A percentile compares a stretch with the other conserved stretches of the same genome.
Evolutionary conservation across 495 filamentous ascomycete genomes (phyloP).

Genomic region (Xylaria castorea): DNA sequence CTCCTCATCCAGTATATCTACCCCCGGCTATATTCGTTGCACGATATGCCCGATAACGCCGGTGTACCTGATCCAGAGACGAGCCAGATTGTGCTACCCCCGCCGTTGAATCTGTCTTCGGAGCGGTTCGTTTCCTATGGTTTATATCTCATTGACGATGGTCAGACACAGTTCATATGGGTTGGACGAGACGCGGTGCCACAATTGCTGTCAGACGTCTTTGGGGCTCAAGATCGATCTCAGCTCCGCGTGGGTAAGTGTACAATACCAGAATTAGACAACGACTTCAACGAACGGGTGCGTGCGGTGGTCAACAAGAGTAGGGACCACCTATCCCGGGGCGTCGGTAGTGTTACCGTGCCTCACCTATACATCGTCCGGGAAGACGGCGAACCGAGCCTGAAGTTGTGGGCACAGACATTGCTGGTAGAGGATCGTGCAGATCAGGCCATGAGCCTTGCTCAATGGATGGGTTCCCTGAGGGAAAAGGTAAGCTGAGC

Average conservation of each 20-base stretch:
- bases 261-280: conserved; percentile 82
- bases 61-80: conserved; percentile 84
- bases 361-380: conserved; percentile 93
- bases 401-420: conserved; percentile 96
- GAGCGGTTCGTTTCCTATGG: conserved; percentile 88
- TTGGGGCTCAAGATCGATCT: conserved; percentile 78
- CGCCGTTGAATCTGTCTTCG: conserved; percentile 83
- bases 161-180: conserved; percentile 98
- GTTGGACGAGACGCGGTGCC: conserved; percentile 91
- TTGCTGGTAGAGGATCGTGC: conserved; percentile 94
- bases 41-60: conserved; percentile 97
- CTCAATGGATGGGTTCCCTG: conserved; percentile 90
- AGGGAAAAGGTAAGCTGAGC: conserved; percentile 88
- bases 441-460: conserved; percentile 88
- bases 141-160: conserved; percentile 97
- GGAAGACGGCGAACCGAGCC: conserved; percentile 92
- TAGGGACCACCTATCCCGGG: conserved; percentile 79
- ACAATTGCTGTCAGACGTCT: conserved; percentile 87
- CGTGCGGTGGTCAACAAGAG: conserved; percentile 91
- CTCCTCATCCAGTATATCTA: conserved; percentile 98
- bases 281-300: conserved; percentile 94
- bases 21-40: conserved; percentile 88
- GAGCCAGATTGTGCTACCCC: conserved; percentile 86
- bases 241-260: conserved; percentile 92
- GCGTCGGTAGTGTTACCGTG: conserved; percentile 87